These are phyloP conservation scores for Malassezia yamatoensis DNA, from an alignment of 1,284 basidiomycete genomes.

Conservation along the genomic window DNA sequence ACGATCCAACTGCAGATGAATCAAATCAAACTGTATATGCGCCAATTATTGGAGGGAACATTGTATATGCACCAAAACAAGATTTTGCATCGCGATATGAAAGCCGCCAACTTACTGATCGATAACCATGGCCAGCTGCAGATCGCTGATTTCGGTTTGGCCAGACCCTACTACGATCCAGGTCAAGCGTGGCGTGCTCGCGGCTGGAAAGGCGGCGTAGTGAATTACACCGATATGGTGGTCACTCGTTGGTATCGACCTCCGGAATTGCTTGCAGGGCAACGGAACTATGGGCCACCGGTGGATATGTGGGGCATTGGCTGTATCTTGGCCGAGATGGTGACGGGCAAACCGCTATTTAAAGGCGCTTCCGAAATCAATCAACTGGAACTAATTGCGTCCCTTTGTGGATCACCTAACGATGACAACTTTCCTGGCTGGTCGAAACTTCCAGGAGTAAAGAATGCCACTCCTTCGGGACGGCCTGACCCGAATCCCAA, in stretches of 20 bases:
- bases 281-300: conserved; percentile 75
- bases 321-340: conserved; percentile 95
- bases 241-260: conserved; percentile 99
- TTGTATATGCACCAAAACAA: conserved; percentile 94
- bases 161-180: conserved; percentile 54
- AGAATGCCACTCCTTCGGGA: conserved; percentile 38
- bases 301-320: conserved; percentile 99
- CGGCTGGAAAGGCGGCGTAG: conserved; percentile 31
- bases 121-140: conserved; percentile 55
- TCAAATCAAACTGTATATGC: conserved; percentile 88
- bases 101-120: conserved; percentile 92
- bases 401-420: conserved; percentile 75
- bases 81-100: conserved; percentile 95
- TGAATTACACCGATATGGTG: conserved; percentile 85
- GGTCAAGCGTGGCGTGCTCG: conserved; percentile 30
- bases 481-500: conserved; percentile 30
- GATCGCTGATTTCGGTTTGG: conserved; percentile 91
- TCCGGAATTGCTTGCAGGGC: conserved; percentile 83
- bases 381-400: conserved; percentile 80
- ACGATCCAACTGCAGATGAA: conserved; percentile 35
- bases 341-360: conserved; percentile 73
- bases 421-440: conserved; percentile 67
- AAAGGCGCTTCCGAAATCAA: conserved; percentile 78
- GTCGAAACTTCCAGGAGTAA: conserved; percentile 51
- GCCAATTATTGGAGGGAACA: conserved; percentile 84